These are phyloP conservation scores for Dendrocalamus latiflorus DNA, from an alignment of 202 grass and related monocot genomes.

Conservation along the genomic window DNA sequence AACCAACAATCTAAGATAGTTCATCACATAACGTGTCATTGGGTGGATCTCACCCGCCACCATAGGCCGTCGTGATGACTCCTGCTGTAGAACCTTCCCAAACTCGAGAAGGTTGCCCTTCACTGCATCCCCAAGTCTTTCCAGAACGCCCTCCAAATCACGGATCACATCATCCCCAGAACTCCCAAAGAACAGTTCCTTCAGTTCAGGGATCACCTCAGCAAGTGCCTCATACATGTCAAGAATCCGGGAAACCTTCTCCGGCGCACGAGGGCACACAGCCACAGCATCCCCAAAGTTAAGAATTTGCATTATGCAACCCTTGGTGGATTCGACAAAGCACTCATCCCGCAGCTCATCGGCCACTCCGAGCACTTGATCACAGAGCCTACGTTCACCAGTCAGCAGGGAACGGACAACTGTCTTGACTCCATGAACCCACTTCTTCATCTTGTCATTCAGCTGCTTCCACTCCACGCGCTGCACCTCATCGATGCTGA, in stretches of 20 bases:
- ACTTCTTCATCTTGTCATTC: conserved; percentile 98
- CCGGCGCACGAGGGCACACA: conserved; percentile 63
- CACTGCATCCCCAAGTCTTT: too few relatives aligned
- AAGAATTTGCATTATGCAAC: conserved; percentile 82
- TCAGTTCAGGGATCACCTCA: conserved; percentile 77
- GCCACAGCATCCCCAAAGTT: conserved; percentile 86
- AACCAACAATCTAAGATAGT: conserved; percentile 76
- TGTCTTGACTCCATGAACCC: conserved; percentile 78
- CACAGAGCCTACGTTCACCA: conserved; percentile 65
- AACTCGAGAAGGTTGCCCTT: too few relatives aligned
- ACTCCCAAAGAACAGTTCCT: too few relatives aligned
- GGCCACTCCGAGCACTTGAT: conserved; percentile 55
- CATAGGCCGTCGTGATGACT: conserved; percentile 67
- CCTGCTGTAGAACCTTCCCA: too few relatives aligned
- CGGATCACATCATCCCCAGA: too few relatives aligned
- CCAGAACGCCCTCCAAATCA: too few relatives aligned
- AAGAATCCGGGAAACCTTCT: conserved; percentile 88
- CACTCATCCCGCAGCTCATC: conserved; percentile 77
- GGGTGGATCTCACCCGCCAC: conserved; percentile 92
- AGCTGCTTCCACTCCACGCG: conserved; percentile 71
- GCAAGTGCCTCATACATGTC: conserved; percentile 92
- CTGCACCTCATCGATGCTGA: conserved; percentile 98
- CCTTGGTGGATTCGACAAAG: conserved; percentile 76
- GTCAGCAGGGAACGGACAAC: conserved; percentile 65
- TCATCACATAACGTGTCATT: conserved; percentile 94